Conservation (phyloP, 257 asterid genomes). For the Datura wrightii region DNA sequence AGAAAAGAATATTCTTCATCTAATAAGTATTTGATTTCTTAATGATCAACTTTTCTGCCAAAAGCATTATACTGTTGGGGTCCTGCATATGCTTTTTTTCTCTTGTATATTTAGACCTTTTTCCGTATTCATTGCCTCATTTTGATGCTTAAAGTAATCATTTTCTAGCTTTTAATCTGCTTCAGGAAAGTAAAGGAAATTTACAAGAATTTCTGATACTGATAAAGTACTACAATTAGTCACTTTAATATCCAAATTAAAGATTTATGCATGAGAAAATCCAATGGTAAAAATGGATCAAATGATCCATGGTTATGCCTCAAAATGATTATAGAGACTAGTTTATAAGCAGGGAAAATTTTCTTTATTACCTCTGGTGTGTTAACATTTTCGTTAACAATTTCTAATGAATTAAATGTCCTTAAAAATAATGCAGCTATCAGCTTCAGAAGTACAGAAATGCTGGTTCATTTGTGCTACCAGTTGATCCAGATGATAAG, state of each 20-base stretch:
- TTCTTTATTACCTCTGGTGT: background rate
- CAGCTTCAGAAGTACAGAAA: constrained; percentile 95
- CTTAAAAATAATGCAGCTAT: constrained; percentile 55
- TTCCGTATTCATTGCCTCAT: no score
- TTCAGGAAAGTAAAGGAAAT: background rate
- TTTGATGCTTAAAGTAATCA: background rate
- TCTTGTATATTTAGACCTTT: background rate
- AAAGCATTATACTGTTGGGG: background rate
- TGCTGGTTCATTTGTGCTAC: constrained; percentile 85
- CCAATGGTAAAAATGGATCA: background rate
- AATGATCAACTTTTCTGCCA: background rate
- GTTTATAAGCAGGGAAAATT: no score
- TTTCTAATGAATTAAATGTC: background rate
- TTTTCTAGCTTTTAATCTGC: background rate
- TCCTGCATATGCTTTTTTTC: constrained; percentile 7
- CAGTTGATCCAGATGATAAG: constrained; percentile 77
- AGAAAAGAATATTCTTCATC: background rate
- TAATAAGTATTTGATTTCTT: background rate
- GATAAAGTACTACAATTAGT: background rate
- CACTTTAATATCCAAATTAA: background rate
- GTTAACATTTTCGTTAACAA: background rate
- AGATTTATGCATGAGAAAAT: background rate
- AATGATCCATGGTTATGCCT: background rate
- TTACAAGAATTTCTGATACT: background rate
- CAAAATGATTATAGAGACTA: background rate